Base-by-base conservation (phyloP, 306 rosid species). In the Cicer bijugum region DNA sequence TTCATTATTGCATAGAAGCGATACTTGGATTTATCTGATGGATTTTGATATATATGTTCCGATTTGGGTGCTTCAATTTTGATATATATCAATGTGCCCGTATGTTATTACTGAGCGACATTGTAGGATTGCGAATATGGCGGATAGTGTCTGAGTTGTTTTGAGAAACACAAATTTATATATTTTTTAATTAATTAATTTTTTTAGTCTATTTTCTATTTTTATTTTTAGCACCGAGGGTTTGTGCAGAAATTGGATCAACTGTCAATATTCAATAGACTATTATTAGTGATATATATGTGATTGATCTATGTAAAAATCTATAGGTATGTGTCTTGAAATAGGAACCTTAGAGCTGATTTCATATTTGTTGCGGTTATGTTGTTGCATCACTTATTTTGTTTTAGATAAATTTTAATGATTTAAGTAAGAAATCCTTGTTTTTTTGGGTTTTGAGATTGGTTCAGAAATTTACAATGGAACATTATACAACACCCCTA, bases 1-100 rank as follows among this genome's bases (percentile, higher is more conserved):
- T 84, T 90, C 85, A 78, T 65, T 82, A 66, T 84, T 42, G 52
- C 81, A 79, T 53, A 20, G 88, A 74, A 61, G 72, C 35, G 35
- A 28, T 28, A 28, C 4, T 28, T 28, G 4, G 51, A 82, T 66
- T 67, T 77, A 23, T 78, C 15, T 64, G 75, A 48, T 66, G 59
- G 15, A 67, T 65, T 44, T 68, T 61, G 43, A 67, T 85, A 7
- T 44, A 23, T n/a, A 10, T 63, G 40, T 75, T 82, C 55, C 35
- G 80, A 75, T 79, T 15, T 82, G 39, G 35, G 39, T 16, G 71
- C 73, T 28, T 50, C 16, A 46, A 20, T 56, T 63, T 78, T 47
- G 7, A 20, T 75, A 53, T 58, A 75, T 37, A 46, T 66, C 65
- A 61, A 78, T 75, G 73, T 69, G 67, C 35, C 19, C 9, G 12